These are phyloP conservation scores for Coix lacrymajobi DNA, from an alignment of 176 grass and related monocot genomes.

Conservation along the genomic window DNA sequence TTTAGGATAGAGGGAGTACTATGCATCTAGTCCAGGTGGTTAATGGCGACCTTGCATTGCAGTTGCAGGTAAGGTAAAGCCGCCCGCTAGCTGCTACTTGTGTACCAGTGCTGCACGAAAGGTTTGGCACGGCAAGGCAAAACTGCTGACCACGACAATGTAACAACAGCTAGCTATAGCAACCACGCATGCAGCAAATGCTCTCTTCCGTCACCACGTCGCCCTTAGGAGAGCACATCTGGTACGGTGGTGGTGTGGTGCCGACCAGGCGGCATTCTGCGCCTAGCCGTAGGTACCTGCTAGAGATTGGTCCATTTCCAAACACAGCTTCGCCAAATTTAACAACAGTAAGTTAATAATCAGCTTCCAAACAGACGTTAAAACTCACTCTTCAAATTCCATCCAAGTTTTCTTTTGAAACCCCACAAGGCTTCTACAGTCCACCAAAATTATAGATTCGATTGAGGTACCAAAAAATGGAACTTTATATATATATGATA, in stretches of 20 bases:
- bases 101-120: not conserved
- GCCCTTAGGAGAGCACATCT: not conserved
- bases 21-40: too few species aligned
- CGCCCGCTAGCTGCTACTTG: not conserved
- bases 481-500: too few species aligned
- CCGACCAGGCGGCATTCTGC: not conserved
- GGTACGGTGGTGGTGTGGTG: too few species aligned
- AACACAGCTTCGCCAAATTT: not conserved
- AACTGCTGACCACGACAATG: conserved; percentile 7
- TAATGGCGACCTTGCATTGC: not conserved
- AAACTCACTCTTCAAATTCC: not conserved
- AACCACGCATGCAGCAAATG: not conserved
- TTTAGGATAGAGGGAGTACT: too few species aligned
- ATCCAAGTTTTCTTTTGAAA: not conserved
- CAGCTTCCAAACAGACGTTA: not conserved
- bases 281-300: not conserved
- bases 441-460: too few species aligned
- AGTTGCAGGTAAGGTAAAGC: not conserved
- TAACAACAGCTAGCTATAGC: not conserved
- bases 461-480: too few species aligned
- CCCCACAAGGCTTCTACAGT: too few species aligned
- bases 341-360: too few species aligned
- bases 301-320: not conserved
- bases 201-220: not conserved
- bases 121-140: conserved; percentile 11